phyloP scores from a whole-genome alignment of 306 rosid species.

The Dryas drummondii region DNA sequence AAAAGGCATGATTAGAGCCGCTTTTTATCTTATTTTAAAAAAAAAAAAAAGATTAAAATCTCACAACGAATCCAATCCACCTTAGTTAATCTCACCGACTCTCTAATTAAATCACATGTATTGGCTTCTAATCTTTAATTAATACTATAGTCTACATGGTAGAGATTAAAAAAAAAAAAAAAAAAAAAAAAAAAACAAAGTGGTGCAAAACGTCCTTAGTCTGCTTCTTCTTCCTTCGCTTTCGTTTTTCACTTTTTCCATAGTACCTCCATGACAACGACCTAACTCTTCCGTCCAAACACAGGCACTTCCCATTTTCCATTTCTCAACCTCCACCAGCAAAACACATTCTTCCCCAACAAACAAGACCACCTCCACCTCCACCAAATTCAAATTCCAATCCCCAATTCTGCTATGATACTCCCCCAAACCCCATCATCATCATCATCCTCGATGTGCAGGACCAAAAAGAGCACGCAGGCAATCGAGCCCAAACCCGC shows the following conservation, averaged over 20 bases:
- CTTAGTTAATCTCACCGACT: no score
- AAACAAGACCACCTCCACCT: not conserved
- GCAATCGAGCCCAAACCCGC: constrained; percentile 42
- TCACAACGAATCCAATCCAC: no score
- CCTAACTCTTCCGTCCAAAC: not conserved
- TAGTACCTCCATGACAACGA: not conserved
- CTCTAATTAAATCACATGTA: no score
- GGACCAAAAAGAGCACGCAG: constrained; percentile 51
- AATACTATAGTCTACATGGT: no score
- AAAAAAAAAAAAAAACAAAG: no score
- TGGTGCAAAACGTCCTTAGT: not conserved
- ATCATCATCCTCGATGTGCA: constrained; percentile 54
- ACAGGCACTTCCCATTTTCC: no score
- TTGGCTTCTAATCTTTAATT: no score
- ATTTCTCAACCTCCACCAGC: not conserved
- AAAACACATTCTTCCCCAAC: not conserved
- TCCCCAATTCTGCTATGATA: constrained; percentile 26
- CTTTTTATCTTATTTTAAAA: no score
- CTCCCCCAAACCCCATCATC: not conserved
- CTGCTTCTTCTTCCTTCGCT: not conserved
- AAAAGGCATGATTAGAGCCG: no score
- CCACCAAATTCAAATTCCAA: not conserved
- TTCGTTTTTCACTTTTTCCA: not conserved
- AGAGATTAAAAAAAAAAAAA: no score
- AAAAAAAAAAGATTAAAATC: no score